Evolutionary conservation across 1,284 basidiomycete genomes (phyloP).

Genomic region (Fomitopsis schrenkii): DNA sequence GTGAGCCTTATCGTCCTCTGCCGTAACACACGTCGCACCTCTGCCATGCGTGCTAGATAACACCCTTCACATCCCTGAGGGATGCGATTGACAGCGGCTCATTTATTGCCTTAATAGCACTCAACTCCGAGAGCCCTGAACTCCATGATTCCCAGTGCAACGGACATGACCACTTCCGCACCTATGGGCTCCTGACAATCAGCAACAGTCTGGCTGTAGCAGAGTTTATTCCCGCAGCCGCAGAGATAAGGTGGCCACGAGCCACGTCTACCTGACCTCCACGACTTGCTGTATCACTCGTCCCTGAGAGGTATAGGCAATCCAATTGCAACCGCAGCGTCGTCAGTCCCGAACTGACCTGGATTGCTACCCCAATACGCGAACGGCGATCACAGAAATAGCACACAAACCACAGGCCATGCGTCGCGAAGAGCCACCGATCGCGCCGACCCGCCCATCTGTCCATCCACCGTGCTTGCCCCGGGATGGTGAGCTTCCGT

Average conservation of each 20-base stretch:
- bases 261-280: neutral
- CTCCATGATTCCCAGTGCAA: too few species aligned
- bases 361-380: neutral
- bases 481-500: neutral
- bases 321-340: neutral
- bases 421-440: neutral
- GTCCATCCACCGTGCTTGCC: neutral
- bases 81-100: neutral
- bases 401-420: neutral
- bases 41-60: neutral
- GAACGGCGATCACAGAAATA: neutral
- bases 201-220: neutral
- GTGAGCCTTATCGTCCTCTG: neutral
- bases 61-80: neutral
- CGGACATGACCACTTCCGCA: neutral
- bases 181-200: neutral
- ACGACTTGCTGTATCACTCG: neutral
- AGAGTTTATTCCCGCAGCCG: neutral
- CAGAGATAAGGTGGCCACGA: neutral
- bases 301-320: neutral
- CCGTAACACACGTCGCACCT: too few species aligned
- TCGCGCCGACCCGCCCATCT: neutral
- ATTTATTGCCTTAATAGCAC: neutral
- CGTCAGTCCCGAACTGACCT: neutral
- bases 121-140: too few species aligned